Base-by-base conservation (phyloP, 805 yeast species). In the Teunomyces tritomae region DNA sequence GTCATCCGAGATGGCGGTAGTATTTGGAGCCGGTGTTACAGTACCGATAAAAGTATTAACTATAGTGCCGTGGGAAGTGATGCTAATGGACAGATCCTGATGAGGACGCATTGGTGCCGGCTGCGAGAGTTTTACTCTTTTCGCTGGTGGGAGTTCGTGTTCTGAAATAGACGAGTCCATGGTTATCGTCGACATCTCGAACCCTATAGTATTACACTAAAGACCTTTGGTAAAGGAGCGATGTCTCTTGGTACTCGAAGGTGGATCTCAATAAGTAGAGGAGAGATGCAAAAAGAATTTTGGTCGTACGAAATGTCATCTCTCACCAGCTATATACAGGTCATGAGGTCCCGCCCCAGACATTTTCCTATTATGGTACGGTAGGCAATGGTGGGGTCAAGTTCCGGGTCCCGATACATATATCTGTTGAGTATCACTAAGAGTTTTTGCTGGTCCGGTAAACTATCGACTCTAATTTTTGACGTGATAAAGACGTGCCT, bases 41-140 rank as follows among this genome's bases (percentile, higher is more conserved):
- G 51, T 37, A 7, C 51, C 51, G 14, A 41, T 32, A 17, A 17
- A 10, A 6, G 29, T 28, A 27, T 45, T 35, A 28, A 45, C 33
- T n/a, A 44, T 30, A 3, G 48, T 36, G 11, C 48, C 46, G n/a
- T 39, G 13, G 28, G 17, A 5, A 37, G 30, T 37, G 20, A 43
- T 16, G 20, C 20, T 17, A 14, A 20, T 16, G 41, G 45, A 35
- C 8, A 33, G 16, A 14, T 33, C 10, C 10, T n/a, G 30, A 26
- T 39, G 26, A 13, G 43, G 44, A 35, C 16, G 16, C 16, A 42
- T 27, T 8, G 53, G 50, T n/a, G 37, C 29, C 3, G 54, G 52
- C 13, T 51, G 47, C 17, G 44, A 32, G 39, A 51, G 40, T 30
- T 41, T 48, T 36, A 49, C 36, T 29, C 54, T 45, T 27, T 49